Base-by-base conservation (phyloP, 1,284 basidiomycete genomes). In the Melampsora occidentalis region DNA sequence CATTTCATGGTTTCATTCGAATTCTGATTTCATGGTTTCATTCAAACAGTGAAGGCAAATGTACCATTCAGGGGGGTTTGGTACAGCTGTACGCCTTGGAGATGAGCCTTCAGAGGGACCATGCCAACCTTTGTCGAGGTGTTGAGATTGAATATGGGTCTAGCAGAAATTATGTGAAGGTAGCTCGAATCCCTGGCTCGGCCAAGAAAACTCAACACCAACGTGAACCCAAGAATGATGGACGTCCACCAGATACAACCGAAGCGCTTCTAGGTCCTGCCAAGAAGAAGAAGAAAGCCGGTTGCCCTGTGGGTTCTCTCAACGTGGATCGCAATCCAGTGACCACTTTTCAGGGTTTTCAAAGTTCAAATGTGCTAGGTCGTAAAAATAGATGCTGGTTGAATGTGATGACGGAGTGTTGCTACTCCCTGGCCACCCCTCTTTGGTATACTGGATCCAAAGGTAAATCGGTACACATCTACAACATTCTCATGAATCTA, bases 311-410 rank as follows among this genome's bases (percentile, higher is more conserved):
- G 46, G 25, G 16, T 31, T n/a, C 46, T 2, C 35, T 28, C 18
- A 68, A 68, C 66, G n/a, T 68, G 16, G 28, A 68, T 46, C 46
- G 31, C n/a, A 49, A 68, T 14, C 66, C 66, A 31, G 20, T 31
- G 6, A 49, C 67, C 25, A 51, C 67, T 7, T 69, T 33, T 14
- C 22, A 35, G 16, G 49, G 33, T 2, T 69, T 53, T 20, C 2
- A 9, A 7, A 53, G 31, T 10, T 51, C 35, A 4, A 67, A 4
- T 7, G n/a, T 53, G 5, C 1, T 5, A 2, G n/a, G 14, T 22
- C n/a, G 48, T 9, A 4, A 14, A 6, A 69, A 69, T 12, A 10
- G 48, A 31, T 69, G 67, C 39, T 69, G 67, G 67, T 9, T 69
- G 39, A 31, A 48, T 18, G 12, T 16, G 16, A 46, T n/a, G 28